Evolutionary conservation across 2,329 filamentous ascomycete species (phyloP).

Genomic region (Diaporthe eres): DNA sequence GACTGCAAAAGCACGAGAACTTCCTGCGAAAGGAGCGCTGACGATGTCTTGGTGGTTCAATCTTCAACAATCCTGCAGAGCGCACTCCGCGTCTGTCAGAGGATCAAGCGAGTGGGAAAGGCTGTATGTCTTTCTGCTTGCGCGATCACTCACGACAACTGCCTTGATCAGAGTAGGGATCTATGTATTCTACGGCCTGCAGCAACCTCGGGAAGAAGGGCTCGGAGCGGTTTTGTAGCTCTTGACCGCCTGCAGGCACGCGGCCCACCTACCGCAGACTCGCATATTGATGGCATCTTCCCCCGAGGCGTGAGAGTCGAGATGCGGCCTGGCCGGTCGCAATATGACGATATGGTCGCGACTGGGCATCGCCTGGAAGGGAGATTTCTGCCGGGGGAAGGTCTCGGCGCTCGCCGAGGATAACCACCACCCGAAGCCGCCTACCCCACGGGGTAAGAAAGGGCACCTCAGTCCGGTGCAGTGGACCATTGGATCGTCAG

Average conservation of each 20-base stretch:
- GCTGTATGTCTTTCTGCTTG: background rate
- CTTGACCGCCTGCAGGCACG: slow-evolving; percentile 5
- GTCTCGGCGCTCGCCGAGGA: slow-evolving; percentile 9
- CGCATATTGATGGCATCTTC: slow-evolving; percentile 1
- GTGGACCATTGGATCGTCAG: slow-evolving; percentile 14
- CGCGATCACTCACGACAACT: background rate
- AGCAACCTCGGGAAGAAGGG: background rate
- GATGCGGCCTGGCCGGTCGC: background rate
- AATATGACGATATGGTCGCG: background rate
- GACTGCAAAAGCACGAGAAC: slow-evolving; percentile 8
- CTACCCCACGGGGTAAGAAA: slow-evolving; percentile 22
- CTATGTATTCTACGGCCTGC: background rate
- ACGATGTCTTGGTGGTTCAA: background rate
- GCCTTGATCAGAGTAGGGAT: background rate
- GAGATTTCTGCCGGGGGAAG: slow-evolving; percentile 16
- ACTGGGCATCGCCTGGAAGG: background rate
- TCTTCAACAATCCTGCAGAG: slow-evolving; percentile 6
- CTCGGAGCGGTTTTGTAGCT: slow-evolving; percentile 7
- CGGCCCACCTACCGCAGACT: background rate
- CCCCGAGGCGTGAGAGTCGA: background rate
- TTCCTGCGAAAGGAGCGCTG: slow-evolving; percentile 8
- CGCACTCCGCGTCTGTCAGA: background rate
- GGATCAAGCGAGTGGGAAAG: background rate
- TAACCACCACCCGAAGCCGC: background rate
- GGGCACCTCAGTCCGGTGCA: background rate